These are phyloP conservation scores for Endotrypanum monterogeii DNA, from an alignment of 208 protist species.

Conservation along the genomic window DNA sequence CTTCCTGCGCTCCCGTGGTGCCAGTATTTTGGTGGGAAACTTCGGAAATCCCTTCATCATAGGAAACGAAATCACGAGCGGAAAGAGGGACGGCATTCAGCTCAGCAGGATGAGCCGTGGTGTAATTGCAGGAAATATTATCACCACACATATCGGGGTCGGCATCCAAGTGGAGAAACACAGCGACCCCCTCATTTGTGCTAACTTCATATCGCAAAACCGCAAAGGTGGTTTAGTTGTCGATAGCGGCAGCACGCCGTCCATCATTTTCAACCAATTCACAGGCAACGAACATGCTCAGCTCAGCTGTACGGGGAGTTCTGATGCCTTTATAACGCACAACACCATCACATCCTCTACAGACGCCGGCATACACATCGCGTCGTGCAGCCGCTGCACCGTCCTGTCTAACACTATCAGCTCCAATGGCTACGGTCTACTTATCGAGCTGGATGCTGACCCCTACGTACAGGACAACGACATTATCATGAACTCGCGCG, in stretches of 20 bases:
- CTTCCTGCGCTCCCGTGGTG: slow-evolving; percentile 61
- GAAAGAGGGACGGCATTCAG: slow-evolving; percentile 58
- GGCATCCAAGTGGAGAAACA: slow-evolving; percentile 52
- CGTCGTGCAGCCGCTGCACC: slow-evolving; percentile 59
- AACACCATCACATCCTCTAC: slow-evolving; percentile 51
- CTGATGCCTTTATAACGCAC: slow-evolving; percentile 64
- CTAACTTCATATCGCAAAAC: slow-evolving; percentile 68
- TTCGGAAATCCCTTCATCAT: slow-evolving; percentile 86
- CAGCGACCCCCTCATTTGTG: slow-evolving; percentile 60
- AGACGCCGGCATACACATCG: slow-evolving; percentile 57
- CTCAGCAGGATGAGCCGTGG: slow-evolving; percentile 58
- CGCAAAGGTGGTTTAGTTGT: slow-evolving; percentile 45
- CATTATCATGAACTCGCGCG: slow-evolving; percentile 41
- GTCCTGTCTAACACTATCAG: slow-evolving; percentile 55
- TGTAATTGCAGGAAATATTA: slow-evolving; percentile 78
- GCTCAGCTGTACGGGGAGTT: slow-evolving; percentile 43
- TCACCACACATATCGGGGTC: slow-evolving; percentile 49
- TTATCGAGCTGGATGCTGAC: slow-evolving; percentile 82
- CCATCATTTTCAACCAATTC: slow-evolving; percentile 68
- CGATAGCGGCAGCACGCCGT: slow-evolving; percentile 42
- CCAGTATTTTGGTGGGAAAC: slow-evolving; percentile 67
- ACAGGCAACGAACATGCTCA: slow-evolving; percentile 53
- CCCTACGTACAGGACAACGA: slow-evolving; percentile 68
- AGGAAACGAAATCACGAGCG: slow-evolving; percentile 77
- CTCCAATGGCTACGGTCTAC: slow-evolving; percentile 64